Base-by-base conservation (phyloP, 176 grass and related monocot species). In the barley (Hordeum vulgare) region DNA sequence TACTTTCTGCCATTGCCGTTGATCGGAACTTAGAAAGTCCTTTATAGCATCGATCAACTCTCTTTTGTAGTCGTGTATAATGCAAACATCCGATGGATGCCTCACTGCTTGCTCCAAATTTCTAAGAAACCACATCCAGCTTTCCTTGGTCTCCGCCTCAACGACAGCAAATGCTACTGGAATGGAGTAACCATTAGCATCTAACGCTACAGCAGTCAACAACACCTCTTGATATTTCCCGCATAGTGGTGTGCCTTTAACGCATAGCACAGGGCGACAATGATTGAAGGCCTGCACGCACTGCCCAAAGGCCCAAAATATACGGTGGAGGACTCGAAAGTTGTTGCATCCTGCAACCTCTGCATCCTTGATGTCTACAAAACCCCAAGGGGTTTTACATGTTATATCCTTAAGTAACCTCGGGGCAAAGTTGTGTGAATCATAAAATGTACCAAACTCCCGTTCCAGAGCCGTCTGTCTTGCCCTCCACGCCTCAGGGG, bases 241-340 rank as follows among this genome's bases (percentile, higher is more conserved):
- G 7, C 59, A 86, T 15, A 86, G 66, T 51, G 76, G 57, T 6
- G 11, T 72, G 28, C 66, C 56, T 76, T 86, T 86, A 28, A 86
- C 34, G n/a, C 83, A 78, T 45, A 85, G 75, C 65, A 86, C 41
- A 28, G 84, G 76, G 24, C 66, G 84, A 64, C 84, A 74, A n/a
- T 27, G 24, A 12, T 3, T 7, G 34, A 80, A 86, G 17, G 49
- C 42, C 0, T 15, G n/a, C 73, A 35, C 54, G 29, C 84, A 80
- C 42, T 54, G 58, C 28, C 5, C 21, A 54, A 86, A 37, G 2
- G 57, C 67, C 84, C 84, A 86, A 74, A 80, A 80, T 17, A 74
- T 29, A 56, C 42, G 18, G 23, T 80, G 41, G 27, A 80, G 57
- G 13, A 86, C 17, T 80, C 33, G 58, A 4, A 74, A 80, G 65